Evolutionary conservation across 83 land plant species (phyloP), one percentile per base, ranked within the genome.

Genomic region (Picea abies): DNA sequence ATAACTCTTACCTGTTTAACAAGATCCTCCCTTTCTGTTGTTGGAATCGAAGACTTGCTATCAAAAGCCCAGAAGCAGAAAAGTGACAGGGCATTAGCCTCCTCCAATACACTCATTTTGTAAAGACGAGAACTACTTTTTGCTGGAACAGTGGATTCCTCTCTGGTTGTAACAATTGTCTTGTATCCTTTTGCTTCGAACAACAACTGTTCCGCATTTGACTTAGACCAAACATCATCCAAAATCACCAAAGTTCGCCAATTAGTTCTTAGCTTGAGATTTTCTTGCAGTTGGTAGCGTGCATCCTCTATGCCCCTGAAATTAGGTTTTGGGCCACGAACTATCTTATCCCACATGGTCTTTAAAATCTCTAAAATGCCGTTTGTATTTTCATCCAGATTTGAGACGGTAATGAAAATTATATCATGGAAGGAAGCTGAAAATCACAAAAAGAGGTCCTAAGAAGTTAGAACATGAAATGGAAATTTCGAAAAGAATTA

Each of bases 41-140:
- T 37, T 71, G 76, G 76, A 19, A 71, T 71, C 11, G 11, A 49
- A 5, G 76, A 71, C 19, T 41, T 22, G 22, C 20, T 5, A 11
- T 41, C 76, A 71, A 71, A 71, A 20, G 52, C 76, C 49, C 49
- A 71, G 49, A 37, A 37, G 76, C 76, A 71, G 76, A 71, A 71
- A 37, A 71, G 76, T 39, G 76, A 71, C n/a, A 71, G 76, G 23
- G 22, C 49, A 71, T 71, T 3, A 39, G 3, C 52, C 52, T 47
- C 41, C 20, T 71, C 49, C 23, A 71, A 35, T 39, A 41, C 39
- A 47, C 11, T 52, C 35, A 71, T 37, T 47, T 71, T 47, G 41
- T 71, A 71, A 9, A 49, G 76, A 37, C 23, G 22, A 35, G 49
- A 17, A 71, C 20, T 2, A 3, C 20, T 20, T 47, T 19, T 20